Evolutionary conservation across 371 early-diverging fungal genomes (phyloP).

Genomic region (Mucor mucedo): DNA sequence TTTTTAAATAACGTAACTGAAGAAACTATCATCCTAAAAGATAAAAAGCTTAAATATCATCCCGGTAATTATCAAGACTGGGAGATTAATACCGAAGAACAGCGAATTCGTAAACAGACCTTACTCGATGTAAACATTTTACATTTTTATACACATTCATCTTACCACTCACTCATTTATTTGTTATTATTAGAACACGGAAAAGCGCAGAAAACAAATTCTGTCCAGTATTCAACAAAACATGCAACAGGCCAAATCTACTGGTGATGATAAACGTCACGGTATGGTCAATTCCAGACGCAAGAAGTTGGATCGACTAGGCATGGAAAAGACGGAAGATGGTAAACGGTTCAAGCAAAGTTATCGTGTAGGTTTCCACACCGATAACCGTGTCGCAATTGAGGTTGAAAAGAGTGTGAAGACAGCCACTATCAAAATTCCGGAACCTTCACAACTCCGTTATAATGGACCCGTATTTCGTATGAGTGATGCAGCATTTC

Average conservation of each 20-base stretch:
- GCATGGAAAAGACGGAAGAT: constrained; percentile 68
- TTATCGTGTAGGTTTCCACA: constrained; percentile 65
- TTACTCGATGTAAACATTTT: constrained; percentile 43
- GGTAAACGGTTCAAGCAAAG: constrained; percentile 72
- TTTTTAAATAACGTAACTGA: constrained; percentile 72
- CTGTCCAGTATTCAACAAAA: constrained; percentile 68
- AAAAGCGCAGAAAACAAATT: constrained; percentile 66
- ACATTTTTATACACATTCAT: neutral
- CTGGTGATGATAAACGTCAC: constrained; percentile 82
- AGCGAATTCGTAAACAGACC: constrained; percentile 59
- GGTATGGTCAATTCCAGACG: constrained; percentile 73
- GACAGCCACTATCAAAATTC: constrained; percentile 57
- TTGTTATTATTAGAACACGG: constrained; percentile 40
- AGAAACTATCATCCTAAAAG: constrained; percentile 75
- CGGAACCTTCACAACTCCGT: constrained; percentile 63
- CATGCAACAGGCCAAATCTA: constrained; percentile 67
- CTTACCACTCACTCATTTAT: neutral
- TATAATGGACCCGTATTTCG: constrained; percentile 67
- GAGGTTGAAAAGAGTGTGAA: constrained; percentile 65
- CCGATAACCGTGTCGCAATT: constrained; percentile 49
- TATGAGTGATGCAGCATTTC: constrained; percentile 66
- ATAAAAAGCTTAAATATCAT: constrained; percentile 68
- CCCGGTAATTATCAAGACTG: constrained; percentile 80
- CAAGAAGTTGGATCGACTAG: constrained; percentile 67
- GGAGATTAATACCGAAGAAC: constrained; percentile 66